These are phyloP conservation scores for Diaporthe citriasiana DNA, from an alignment of 2,329 filamentous ascomycete genomes.

Conservation along the genomic window DNA sequence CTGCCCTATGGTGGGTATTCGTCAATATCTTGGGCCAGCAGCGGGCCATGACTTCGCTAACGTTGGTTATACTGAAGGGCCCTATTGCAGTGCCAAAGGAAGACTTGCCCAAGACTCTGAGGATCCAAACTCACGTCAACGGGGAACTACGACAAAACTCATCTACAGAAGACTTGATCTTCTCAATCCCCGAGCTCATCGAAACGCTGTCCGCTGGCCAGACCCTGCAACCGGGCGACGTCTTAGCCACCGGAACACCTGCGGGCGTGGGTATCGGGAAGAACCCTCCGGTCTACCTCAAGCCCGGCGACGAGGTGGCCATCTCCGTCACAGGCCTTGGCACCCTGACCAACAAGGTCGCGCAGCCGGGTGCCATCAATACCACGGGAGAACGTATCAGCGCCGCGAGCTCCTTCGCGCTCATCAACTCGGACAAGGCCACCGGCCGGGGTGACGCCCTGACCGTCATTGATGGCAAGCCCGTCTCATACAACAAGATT, in stretches of 20 bases:
- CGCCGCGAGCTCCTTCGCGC: neutral
- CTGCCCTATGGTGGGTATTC: neutral
- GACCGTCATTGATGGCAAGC: neutral
- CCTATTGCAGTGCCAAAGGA: constrained; percentile 8
- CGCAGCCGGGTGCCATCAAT: neutral
- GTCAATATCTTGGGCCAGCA: neutral
- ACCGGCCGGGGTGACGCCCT: neutral
- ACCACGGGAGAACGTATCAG: neutral
- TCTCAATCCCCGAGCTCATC: neutral
- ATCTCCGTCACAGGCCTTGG: neutral
- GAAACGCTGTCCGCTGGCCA: neutral
- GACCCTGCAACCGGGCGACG: neutral
- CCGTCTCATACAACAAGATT: neutral
- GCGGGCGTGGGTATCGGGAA: constrained; percentile 1
- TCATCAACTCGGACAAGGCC: constrained; percentile 1
- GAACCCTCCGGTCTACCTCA: neutral
- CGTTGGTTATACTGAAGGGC: neutral
- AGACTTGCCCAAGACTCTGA: neutral
- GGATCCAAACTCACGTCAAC: neutral
- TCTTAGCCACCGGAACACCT: neutral
- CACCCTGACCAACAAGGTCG: constrained; percentile 3
- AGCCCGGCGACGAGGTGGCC: constrained; percentile 12
- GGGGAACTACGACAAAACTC: neutral
- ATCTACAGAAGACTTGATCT: constrained; percentile 3
- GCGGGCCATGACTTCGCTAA: neutral